Percentiles rank a stretch among this genome's conserved stretches.
phyloP scores from a whole-genome alignment of 805 yeast species.

The Spathaspora boniae region DNA sequence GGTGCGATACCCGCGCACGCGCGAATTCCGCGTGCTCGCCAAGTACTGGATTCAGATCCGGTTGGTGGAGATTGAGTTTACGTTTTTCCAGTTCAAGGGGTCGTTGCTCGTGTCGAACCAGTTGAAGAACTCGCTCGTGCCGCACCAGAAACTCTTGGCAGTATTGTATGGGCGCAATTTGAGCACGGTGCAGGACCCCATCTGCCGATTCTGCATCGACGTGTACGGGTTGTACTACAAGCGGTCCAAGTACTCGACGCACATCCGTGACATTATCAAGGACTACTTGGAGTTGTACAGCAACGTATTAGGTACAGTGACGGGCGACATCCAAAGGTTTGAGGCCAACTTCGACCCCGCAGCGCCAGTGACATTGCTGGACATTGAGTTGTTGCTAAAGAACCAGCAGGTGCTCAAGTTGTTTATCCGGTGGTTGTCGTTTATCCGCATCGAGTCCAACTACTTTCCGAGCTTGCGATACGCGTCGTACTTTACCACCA shows the following conservation, averaged over 20 bases:
- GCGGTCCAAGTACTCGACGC: constrained; percentile 10
- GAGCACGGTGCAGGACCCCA: constrained; percentile 7
- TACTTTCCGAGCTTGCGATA: constrained; percentile 29
- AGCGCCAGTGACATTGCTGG: background rate
- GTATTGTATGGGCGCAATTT: constrained; percentile 16
- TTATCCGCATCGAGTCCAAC: constrained; percentile 22
- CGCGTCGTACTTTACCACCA: constrained; percentile 22
- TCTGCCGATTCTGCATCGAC: constrained; percentile 9
- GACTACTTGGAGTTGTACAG: constrained; percentile 17
- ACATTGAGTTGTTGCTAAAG: constrained; percentile 10
- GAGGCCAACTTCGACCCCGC: background rate
- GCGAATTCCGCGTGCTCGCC: constrained; percentile 17
- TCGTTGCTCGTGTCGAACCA: constrained; percentile 22
- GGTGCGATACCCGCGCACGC: constrained; percentile 6
- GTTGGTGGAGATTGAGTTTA: constrained; percentile 21
- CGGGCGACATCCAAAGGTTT: constrained; percentile 8
- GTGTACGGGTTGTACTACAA: constrained; percentile 22
- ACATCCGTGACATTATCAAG: constrained; percentile 13
- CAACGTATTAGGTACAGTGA: constrained; percentile 10
- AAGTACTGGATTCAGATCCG: constrained; percentile 27
- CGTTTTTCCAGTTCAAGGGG: constrained; percentile 27
- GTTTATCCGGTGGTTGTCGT: constrained; percentile 24
- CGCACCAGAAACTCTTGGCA: constrained; percentile 17
- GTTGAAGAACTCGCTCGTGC: constrained; percentile 22
- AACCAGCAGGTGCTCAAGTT: constrained; percentile 15